These are phyloP conservation scores for Arachnomyces sp. DNA, from an alignment of 2,329 filamentous ascomycete species.

Conservation along the genomic window DNA sequence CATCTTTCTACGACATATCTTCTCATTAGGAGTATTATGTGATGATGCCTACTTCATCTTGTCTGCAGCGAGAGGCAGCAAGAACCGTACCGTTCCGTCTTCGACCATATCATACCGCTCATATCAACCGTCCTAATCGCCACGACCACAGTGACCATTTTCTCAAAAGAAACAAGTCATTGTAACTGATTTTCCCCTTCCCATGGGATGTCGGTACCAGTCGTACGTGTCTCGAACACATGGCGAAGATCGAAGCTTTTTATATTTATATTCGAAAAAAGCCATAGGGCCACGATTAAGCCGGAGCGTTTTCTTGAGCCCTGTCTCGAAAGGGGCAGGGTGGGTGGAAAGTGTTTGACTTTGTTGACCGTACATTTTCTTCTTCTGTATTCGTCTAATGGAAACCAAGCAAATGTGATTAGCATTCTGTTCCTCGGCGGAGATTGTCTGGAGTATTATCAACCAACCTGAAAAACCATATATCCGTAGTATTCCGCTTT, in stretches of 20 bases:
- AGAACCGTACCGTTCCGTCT: background rate
- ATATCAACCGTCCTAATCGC: constrained; percentile 28
- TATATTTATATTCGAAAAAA: constrained; percentile 9
- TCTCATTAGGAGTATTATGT: too few relatives aligned
- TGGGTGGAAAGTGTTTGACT: constrained; percentile 96
- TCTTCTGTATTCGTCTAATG: background rate
- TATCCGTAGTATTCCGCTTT: background rate
- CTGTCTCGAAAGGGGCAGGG: constrained; percentile 67
- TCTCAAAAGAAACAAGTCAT: constrained; percentile 22
- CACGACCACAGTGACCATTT: constrained; percentile 45
- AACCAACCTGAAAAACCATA: background rate
- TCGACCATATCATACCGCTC: background rate
- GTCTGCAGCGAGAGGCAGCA: background rate
- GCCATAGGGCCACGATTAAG: constrained; percentile 87
- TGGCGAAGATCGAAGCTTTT: constrained; percentile 63
- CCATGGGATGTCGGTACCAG: constrained; percentile 68
- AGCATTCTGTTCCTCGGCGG: background rate
- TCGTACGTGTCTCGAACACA: constrained; percentile 54
- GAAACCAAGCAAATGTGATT: background rate
- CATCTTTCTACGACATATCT: too few relatives aligned
- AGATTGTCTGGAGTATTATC: background rate
- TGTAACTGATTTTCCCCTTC: constrained; percentile 51
- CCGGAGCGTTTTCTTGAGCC: constrained; percentile 91
- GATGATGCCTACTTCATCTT: background rate
- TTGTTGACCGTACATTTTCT: constrained; percentile 70